Conservation (phyloP, 768 basidiomycete genomes). For the Lactifluus hygrophoroides region DNA sequence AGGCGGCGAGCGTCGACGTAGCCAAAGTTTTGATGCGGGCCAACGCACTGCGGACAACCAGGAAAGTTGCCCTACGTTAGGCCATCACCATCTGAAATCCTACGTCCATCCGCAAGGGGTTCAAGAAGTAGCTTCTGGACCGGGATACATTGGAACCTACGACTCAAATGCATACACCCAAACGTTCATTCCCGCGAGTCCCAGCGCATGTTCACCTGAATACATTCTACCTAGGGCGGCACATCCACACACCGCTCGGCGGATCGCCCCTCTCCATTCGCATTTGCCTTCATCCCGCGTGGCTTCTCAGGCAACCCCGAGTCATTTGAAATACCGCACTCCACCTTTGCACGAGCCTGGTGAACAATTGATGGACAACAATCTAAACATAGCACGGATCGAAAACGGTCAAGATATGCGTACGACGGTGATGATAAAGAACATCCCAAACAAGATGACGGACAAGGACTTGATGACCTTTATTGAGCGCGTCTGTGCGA, state of each 20-base stretch:
- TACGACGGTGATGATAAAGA: conserved; percentile 86
- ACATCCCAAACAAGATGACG: conserved; percentile 89
- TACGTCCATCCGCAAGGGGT: background rate
- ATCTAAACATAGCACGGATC: conserved; percentile 61
- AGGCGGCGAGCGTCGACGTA: conserved; percentile 18
- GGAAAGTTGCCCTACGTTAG: background rate
- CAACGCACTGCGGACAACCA: conserved; percentile 1
- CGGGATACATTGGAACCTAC: background rate
- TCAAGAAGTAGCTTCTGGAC: background rate
- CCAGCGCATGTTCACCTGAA: conserved; percentile 10
- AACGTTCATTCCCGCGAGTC: conserved; percentile 17
- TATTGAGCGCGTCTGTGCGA: conserved; percentile 63
- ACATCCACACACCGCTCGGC: conserved; percentile 6
- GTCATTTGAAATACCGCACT: conserved; percentile 5
- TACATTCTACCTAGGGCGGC: conserved; percentile 14
- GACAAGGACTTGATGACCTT: conserved; percentile 62
- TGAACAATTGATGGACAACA: conserved; percentile 37
- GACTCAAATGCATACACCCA: conserved; percentile 4
- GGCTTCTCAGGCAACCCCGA: conserved; percentile 21
- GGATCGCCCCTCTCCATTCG: conserved; percentile 1
- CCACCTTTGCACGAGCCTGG: conserved; percentile 7
- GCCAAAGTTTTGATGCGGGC: conserved; percentile 17
- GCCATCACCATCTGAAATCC: background rate
- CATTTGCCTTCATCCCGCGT: conserved; percentile 18
- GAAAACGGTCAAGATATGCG: conserved; percentile 71